Percentiles rank a stretch among this genome's conserved stretches.
Conservation (phyloP, 2,329 filamentous ascomycete species). For the Eurotiales sp. region DNA sequence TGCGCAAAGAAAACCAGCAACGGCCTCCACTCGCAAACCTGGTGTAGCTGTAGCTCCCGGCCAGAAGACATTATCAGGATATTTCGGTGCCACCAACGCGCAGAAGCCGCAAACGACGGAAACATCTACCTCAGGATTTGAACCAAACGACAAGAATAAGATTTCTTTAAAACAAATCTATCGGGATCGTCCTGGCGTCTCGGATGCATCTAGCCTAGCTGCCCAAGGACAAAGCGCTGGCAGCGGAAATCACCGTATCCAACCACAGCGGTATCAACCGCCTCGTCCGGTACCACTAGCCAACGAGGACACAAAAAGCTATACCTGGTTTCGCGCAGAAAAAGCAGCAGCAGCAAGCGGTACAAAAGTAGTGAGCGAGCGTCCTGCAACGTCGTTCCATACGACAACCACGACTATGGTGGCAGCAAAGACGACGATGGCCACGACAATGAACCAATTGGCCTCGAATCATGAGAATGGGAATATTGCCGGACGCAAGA, state of each 20-base stretch:
- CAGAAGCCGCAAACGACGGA: slow-evolving; percentile 14
- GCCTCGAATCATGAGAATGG: not conserved
- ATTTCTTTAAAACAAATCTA: not conserved
- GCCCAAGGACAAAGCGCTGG: not conserved
- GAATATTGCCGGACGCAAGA: slow-evolving; percentile 28
- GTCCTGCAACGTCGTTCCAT: slow-evolving; percentile 35
- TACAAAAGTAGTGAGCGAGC: slow-evolving; percentile 22
- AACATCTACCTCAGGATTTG: not conserved
- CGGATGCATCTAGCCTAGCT: slow-evolving; percentile 19
- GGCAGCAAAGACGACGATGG: slow-evolving; percentile 36
- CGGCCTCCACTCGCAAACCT: slow-evolving; percentile 18
- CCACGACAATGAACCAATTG: slow-evolving; percentile 9
- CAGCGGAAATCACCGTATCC: slow-evolving; percentile 27
- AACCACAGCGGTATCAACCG: slow-evolving; percentile 28
- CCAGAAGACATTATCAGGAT: slow-evolving; percentile 52
- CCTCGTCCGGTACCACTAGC: slow-evolving; percentile 30
- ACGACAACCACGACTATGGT: slow-evolving; percentile 38
- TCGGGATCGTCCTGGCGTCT: not conserved
- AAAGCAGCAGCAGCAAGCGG: slow-evolving; percentile 19
- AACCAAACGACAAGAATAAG: not conserved
- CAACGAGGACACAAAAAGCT: slow-evolving; percentile 24
- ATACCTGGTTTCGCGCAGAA: slow-evolving; percentile 31
- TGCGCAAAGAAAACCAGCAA: not conserved
- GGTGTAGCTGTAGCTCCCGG: slow-evolving; percentile 29
- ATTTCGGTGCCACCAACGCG: slow-evolving; percentile 42